Evolutionary conservation across 2,329 filamentous ascomycete species (phyloP), one percentile per base, ranked within the genome.

Genomic region (Dactylellina leptospora): DNA sequence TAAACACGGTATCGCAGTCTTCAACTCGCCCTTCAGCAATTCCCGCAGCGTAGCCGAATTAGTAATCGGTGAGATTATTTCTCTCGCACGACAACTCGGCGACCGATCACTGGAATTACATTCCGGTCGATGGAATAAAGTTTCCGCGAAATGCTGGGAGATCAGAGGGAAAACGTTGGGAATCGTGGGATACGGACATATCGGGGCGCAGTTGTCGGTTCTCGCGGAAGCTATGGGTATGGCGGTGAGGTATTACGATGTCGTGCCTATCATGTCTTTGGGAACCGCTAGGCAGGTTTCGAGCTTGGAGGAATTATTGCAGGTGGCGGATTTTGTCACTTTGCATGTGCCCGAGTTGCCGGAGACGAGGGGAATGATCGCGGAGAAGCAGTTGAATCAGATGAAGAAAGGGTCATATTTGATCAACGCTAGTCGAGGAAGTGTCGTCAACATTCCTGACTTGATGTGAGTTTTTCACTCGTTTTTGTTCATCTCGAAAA

Each of bases 11-110:
- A 96, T 97, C 79, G 92, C 93, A 33, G 95, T 99, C 75, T 99
- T 99, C 87, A 99, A 99, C 83, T 97, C 95, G 47, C 95, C 95
- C 1, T 99, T 99, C 82, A 93, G 91, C 82, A 99, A 99, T 82
- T 97, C 93, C 6, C 90, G 95, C 80, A 96, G 91, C 79, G 95
- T 99, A 55, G 95, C 95, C 63, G 95, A 99, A 83, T 84, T 97
- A 63, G 92, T 97, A 77, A 97, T 99, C 79, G 90, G 85, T 59
- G 93, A 97, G 81, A 93, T 99, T 78, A 97, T 99, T 78, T 84
- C 85, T 38, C 88, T 99, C 59, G 95, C 95, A 20, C 89, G 95
- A 70, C 95, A 99, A 81, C 85, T 99, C 30, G 89, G 91, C 74
- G 95, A 99, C 81, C 91, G 95, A 76, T 96, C 91, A 74, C 92